Evolutionary conservation across 352 stramenopile species (phyloP).

Genomic region (Phytophthora tentaculata): DNA sequence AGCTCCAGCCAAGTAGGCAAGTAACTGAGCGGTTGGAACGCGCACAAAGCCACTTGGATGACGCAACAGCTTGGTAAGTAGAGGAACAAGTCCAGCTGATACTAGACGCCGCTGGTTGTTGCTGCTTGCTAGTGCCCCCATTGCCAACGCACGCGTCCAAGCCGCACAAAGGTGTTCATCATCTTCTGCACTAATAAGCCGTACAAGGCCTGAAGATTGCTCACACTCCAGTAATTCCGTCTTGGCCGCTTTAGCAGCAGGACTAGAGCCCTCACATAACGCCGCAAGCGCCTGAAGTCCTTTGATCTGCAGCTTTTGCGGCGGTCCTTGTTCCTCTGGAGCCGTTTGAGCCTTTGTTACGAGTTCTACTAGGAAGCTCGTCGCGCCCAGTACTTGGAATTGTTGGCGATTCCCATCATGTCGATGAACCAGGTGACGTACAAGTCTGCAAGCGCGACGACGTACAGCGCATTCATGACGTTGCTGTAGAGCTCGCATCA

Average conservation of each 20-base stretch:
- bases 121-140: conserved; percentile 42
- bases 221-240: conserved; percentile 68
- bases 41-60: conserved; percentile 23
- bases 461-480: conserved; percentile 28
- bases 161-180: conserved; percentile 46
- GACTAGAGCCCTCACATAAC: conserved; percentile 42
- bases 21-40: conserved; percentile 49
- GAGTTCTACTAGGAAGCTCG: conserved; percentile 40
- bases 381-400: conserved; percentile 59
- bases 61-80: conserved; percentile 47
- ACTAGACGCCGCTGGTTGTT: conserved; percentile 62
- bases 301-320: conserved; percentile 52
- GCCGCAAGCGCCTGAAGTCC: conserved; percentile 58
- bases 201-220: conserved; percentile 42
- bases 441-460: conserved; percentile 45
- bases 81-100: conserved; percentile 38
- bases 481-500: conserved; percentile 59
- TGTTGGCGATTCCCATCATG: conserved; percentile 60
- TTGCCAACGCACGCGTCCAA: conserved; percentile 57
- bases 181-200: conserved; percentile 28
- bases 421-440: conserved; percentile 54
- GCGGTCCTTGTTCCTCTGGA: neutral
- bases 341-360: conserved; percentile 16
- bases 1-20: conserved; percentile 53
- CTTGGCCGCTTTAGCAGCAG: conserved; percentile 52